Conservation (phyloP, 2,329 filamentous ascomycete species). For the Tolypocladium inflatum region DNA sequence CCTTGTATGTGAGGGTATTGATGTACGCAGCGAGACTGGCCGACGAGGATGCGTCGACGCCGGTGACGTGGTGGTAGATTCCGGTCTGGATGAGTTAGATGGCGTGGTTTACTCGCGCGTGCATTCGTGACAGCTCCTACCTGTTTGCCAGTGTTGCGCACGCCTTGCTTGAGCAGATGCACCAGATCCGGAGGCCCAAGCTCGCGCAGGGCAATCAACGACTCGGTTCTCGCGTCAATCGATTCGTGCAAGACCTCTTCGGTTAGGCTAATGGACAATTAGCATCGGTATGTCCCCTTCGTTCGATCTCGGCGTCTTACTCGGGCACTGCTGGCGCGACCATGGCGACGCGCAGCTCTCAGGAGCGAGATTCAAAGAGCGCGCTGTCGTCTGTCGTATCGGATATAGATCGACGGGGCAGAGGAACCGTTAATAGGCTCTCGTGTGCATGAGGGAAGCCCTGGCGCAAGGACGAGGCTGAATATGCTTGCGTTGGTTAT, state of each 20-base stretch:
- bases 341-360: constrained; percentile 38
- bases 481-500: background rate
- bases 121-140: constrained; percentile 20
- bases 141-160: constrained; percentile 48
- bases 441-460: background rate
- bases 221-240: constrained; percentile 86
- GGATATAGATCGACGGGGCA: background rate
- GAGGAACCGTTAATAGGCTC: background rate
- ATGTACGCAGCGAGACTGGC: constrained; percentile 96
- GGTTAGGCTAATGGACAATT: constrained; percentile 57
- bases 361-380: background rate
- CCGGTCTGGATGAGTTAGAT: constrained; percentile 51
- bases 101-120: background rate
- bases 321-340: constrained; percentile 68
- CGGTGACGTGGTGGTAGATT: constrained; percentile 96
- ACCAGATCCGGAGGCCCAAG: constrained; percentile 93
- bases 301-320: constrained; percentile 33
- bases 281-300: constrained; percentile 6
- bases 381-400: background rate
- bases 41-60: constrained; percentile 93
- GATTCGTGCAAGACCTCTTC: constrained; percentile 89
- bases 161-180: constrained; percentile 73
- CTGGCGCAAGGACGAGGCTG: background rate
- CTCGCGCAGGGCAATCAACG: constrained; percentile 76
- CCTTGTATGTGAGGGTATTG: constrained; percentile 90